These are phyloP conservation scores for Penicillium sp. DNA, from an alignment of 2,329 filamentous ascomycete genomes.

Conservation along the genomic window DNA sequence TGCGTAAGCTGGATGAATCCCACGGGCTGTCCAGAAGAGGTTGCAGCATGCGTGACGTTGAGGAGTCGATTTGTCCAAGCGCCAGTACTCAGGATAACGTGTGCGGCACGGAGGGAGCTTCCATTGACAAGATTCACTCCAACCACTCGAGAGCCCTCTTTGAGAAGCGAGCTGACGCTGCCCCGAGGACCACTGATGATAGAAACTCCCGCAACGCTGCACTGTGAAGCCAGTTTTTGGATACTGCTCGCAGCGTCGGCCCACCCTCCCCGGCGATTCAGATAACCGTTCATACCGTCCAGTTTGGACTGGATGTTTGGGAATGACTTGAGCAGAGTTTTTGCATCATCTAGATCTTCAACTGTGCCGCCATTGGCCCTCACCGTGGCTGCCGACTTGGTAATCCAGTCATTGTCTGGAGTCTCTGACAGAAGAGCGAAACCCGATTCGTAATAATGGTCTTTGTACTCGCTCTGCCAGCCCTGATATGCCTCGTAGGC, in stretches of 20 bases:
- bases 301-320: slow-evolving; percentile 43
- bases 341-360: slow-evolving; percentile 38
- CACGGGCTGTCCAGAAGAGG: slow-evolving; percentile 72
- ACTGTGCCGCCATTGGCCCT: slow-evolving; percentile 30
- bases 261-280: slow-evolving; percentile 70
- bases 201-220: slow-evolving; percentile 32
- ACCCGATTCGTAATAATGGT: slow-evolving; percentile 24
- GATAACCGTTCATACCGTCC: slow-evolving; percentile 58
- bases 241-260: slow-evolving; percentile 63
- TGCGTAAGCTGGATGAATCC: slow-evolving; percentile 66
- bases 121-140: slow-evolving; percentile 54
- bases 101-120: slow-evolving; percentile 51
- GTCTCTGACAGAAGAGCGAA: slow-evolving; percentile 26
- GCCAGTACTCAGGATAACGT: slow-evolving; percentile 74
- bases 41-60: slow-evolving; percentile 64
- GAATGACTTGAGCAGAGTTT: slow-evolving; percentile 17
- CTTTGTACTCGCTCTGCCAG: slow-evolving; percentile 45
- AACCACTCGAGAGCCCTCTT: slow-evolving; percentile 34
- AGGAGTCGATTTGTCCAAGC: slow-evolving; percentile 75
- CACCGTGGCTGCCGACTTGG: slow-evolving; percentile 30
- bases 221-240: slow-evolving; percentile 19
- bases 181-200: slow-evolving; percentile 40
- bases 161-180: slow-evolving; percentile 23
- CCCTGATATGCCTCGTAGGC: slow-evolving; percentile 64
- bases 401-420: slow-evolving; percentile 21